Evolutionary conservation across 345 rosid species (phyloP).

Genomic region (Streptanthus diversifolius): DNA sequence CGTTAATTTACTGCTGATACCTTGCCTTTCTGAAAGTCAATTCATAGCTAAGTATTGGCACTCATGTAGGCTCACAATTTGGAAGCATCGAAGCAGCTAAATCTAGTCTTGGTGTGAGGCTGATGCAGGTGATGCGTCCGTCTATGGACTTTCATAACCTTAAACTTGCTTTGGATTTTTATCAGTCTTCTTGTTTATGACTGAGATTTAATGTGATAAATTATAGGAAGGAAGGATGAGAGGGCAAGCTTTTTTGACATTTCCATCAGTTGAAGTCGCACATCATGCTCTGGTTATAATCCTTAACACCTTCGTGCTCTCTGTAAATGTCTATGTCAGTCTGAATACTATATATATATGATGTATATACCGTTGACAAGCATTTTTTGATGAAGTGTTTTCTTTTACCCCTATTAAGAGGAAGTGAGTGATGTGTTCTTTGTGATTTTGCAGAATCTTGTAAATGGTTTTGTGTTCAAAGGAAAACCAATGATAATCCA

Average conservation of each 20-base stretch:
- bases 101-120: conserved; percentile 59
- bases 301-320: conserved; percentile 11
- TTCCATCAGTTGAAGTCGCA: conserved; percentile 84
- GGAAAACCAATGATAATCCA: conserved; percentile 93
- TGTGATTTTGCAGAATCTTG: conserved; percentile 63
- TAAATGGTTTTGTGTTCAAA: conserved; percentile 73
- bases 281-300: conserved; percentile 72
- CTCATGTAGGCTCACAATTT: conserved; percentile 75
- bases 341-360: background rate
- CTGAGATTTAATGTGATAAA: background rate
- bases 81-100: conserved; percentile 69
- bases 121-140: conserved; percentile 65
- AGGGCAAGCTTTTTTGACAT: conserved; percentile 94
- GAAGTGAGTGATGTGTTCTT: background rate
- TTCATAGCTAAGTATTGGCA: conserved; percentile 8
- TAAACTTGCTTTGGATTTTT: background rate
- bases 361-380: background rate
- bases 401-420: background rate
- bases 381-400: background rate
- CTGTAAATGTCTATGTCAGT: background rate
- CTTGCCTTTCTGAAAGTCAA: background rate
- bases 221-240: conserved; percentile 95
- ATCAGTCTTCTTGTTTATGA: background rate
- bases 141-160: conserved; percentile 4
- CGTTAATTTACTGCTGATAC: background rate